These are phyloP conservation scores for Blastomyces gilchristii DNA, from an alignment of 2,329 filamentous ascomycete species.

Conservation along the genomic window DNA sequence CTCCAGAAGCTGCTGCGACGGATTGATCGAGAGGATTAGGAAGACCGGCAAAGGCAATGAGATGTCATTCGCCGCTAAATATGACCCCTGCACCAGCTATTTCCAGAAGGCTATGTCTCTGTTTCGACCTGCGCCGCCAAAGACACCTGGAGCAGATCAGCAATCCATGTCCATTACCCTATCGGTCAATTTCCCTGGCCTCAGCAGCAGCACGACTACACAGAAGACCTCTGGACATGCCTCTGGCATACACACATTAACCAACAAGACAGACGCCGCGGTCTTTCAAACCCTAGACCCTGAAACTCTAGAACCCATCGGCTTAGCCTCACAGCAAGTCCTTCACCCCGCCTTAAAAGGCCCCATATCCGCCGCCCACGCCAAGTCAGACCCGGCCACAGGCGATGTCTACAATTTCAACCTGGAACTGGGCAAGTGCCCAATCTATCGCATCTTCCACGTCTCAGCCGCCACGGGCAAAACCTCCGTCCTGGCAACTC, in stretches of 20 bases:
- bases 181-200: slow-evolving; percentile 53
- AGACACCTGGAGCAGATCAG: slow-evolving; percentile 21
- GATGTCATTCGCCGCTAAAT: slow-evolving; percentile 59
- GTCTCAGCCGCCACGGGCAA: slow-evolving; percentile 52
- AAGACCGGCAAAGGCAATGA: slow-evolving; percentile 47
- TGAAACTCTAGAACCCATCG: slow-evolving; percentile 61
- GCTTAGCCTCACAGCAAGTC: slow-evolving; percentile 47
- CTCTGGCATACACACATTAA: slow-evolving; percentile 41
- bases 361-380: slow-evolving; percentile 58
- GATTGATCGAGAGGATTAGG: slow-evolving; percentile 50
- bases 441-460: slow-evolving; percentile 60
- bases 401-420: slow-evolving; percentile 79
- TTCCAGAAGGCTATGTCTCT: slow-evolving; percentile 61
- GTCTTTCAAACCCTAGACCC: slow-evolving; percentile 54
- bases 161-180: slow-evolving; percentile 58
- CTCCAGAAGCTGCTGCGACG: slow-evolving; percentile 58
- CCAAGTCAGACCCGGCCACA: slow-evolving; percentile 57
- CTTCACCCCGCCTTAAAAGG: slow-evolving; percentile 62
- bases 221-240: slow-evolving; percentile 19
- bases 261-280: slow-evolving; percentile 50
- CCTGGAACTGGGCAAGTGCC: slow-evolving; percentile 48
- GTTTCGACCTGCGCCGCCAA: slow-evolving; percentile 35
- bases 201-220: slow-evolving; percentile 25
- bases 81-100: slow-evolving; percentile 63
- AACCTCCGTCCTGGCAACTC: slow-evolving; percentile 60